These are phyloP conservation scores for Ustilago cynodontis DNA, from an alignment of 1,284 basidiomycete species.

Conservation along the genomic window DNA sequence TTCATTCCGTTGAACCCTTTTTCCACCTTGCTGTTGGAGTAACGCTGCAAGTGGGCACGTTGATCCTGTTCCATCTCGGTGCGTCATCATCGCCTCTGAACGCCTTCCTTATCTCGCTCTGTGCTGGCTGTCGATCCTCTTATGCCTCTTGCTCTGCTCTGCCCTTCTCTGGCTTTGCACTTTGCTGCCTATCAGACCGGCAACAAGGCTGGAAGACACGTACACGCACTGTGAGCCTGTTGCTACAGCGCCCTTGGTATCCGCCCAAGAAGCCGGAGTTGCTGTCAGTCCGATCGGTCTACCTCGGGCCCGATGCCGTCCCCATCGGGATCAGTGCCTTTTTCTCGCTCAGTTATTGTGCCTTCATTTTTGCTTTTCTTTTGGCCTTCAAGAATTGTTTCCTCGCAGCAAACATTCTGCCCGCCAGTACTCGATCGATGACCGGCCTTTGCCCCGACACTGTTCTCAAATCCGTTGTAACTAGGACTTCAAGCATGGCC, in stretches of 20 bases:
- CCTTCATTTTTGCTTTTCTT: background rate
- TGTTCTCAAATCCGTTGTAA: too few relatives aligned
- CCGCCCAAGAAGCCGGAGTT: conserved; percentile 20
- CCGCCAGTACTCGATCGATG: too few relatives aligned
- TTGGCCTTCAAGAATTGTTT: background rate
- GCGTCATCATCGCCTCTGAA: conserved; percentile 7
- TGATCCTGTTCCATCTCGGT: conserved; percentile 3
- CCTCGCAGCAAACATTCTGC: too few relatives aligned
- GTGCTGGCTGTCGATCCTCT: background rate
- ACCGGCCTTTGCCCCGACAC: too few relatives aligned
- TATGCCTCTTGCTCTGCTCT: too few relatives aligned
- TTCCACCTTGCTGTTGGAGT: background rate
- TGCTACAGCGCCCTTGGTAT: background rate
- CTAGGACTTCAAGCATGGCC: too few relatives aligned
- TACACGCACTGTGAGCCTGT: too few relatives aligned
- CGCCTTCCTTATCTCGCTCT: too few relatives aligned
- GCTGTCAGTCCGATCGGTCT: background rate
- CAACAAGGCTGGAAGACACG: conserved; percentile 29
- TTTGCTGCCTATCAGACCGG: conserved; percentile 41
- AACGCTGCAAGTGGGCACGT: background rate
- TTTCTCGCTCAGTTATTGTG: background rate
- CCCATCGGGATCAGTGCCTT: background rate
- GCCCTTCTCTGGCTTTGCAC: too few relatives aligned
- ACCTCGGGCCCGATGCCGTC: background rate
- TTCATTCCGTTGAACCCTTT: background rate